A percentile compares a stretch with the other conserved stretches of the same genome.
phyloP scores from a whole-genome alignment of 257 asterid species.

The Nicotiana obtusifolia region DNA sequence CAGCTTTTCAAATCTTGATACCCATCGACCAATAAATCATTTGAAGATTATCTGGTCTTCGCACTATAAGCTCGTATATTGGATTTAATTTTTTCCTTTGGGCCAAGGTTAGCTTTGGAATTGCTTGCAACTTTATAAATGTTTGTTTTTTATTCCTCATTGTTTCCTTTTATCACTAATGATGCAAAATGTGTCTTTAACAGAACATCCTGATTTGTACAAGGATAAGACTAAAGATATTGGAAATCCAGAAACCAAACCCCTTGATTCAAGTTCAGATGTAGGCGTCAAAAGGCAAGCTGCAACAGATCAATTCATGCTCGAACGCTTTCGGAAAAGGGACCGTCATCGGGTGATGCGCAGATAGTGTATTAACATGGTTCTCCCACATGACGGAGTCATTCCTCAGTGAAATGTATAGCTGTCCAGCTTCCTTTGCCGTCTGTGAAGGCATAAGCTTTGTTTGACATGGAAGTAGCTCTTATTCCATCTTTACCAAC shows the following conservation, averaged over 20 bases:
- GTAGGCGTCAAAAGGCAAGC: constrained; percentile 74
- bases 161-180: constrained; percentile 7
- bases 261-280: constrained; percentile 45
- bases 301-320: constrained; percentile 92
- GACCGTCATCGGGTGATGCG: constrained; percentile 79
- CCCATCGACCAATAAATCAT: neutral
- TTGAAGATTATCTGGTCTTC: neutral
- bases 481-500: neutral
- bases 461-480: constrained; percentile 1
- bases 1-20: constrained; percentile 1
- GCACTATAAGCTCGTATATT: neutral
- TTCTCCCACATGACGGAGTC: neutral
- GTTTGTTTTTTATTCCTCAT: neutral
- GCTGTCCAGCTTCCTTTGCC: neutral
- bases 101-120: neutral
- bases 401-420: neutral
- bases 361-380: constrained; percentile 35
- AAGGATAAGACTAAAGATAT: constrained; percentile 51
- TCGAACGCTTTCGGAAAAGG: constrained; percentile 84
- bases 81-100: neutral
- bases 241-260: constrained; percentile 36
- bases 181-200: constrained; percentile 14
- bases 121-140: constrained; percentile 2
- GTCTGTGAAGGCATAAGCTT: neutral
- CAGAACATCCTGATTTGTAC: constrained; percentile 68